Evolutionary conservation across 495 filamentous ascomycete species (phyloP), one percentile per base, ranked within the genome.

Genomic region (Xylaria grammica): DNA sequence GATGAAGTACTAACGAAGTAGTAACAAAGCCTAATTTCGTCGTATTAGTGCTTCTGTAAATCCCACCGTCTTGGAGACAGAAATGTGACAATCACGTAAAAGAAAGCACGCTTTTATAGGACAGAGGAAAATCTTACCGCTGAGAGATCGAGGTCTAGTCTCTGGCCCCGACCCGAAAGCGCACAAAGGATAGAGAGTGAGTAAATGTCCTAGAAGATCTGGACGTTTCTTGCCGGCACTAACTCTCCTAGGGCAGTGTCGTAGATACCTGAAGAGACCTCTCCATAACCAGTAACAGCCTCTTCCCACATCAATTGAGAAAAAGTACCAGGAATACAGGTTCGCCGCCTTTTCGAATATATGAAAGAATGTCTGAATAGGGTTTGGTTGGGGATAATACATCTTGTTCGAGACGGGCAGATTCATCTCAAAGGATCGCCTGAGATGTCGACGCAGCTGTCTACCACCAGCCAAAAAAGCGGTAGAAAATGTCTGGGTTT

Each of bases 341-440:
- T 36, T 45, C 60, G n/a, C 60, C 49, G 49, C 48, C 36, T n/a
- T 51, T 62, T 53, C 45, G 26, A 53, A 22, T 36, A 10, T 32
- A n/a, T 53, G n/a, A 60, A 60, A 62, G 45, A 34, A 48, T 10
- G 13, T 11, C 1, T 1, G 11, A 17, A 9, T 2, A 9, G 13
- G 24, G 1, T 0, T 27, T 38, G 44, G 46, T 3, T n/a, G 17
- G 22, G 10, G 24, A 61, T 61, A 42, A 40, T 61, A 15, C 34
- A 13, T 32, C 40, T 61, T 51, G 58, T 61, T 60, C 58, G 58
- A 60, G 58, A 61, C 24, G 58, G 13, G 1, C 32, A n/a, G 22
- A 5, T 22, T 17, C 9, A 19, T 32, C 46, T 44, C 46, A 61
- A 61, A 61, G 58, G 4, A 17, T 11, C 13, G 30, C 53, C 1